Evolutionary conservation across 495 filamentous ascomycete genomes (phyloP).

Genomic region (Penicillium diatomitis): DNA sequence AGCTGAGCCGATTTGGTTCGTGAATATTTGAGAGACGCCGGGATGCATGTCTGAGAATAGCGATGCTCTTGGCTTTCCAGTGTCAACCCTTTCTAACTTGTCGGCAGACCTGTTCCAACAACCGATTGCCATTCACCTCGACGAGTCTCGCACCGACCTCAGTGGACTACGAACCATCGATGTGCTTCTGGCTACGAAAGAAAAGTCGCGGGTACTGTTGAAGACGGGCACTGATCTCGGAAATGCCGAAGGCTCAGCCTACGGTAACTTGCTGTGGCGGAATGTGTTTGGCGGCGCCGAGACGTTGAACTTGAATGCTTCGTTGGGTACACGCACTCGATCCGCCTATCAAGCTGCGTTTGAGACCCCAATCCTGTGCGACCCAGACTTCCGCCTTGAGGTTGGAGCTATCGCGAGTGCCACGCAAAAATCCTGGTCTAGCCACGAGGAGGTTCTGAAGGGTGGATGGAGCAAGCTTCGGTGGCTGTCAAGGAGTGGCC

Average conservation of each 20-base stretch:
- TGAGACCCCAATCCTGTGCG: constrained; percentile 66
- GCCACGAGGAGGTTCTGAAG: constrained; percentile 82
- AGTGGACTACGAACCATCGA: constrained; percentile 60
- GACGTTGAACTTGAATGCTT: constrained; percentile 73
- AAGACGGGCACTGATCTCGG: constrained; percentile 91
- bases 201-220: constrained; percentile 69
- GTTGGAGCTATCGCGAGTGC: constrained; percentile 70
- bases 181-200: constrained; percentile 62
- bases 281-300: constrained; percentile 96
- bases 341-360: constrained; percentile 82
- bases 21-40: neutral
- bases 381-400: constrained; percentile 69
- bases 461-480: constrained; percentile 67
- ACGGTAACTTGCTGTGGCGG: constrained; percentile 69
- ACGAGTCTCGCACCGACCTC: constrained; percentile 53
- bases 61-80: neutral
- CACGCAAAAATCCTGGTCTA: constrained; percentile 82
- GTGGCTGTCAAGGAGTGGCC: constrained; percentile 53
- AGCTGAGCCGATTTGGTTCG: constrained; percentile 73
- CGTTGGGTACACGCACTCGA: constrained; percentile 77
- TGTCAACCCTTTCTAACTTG: no score
- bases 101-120: constrained; percentile 73
- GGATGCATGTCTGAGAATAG: neutral
- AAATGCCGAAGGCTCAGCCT: constrained; percentile 84
- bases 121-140: constrained; percentile 69